Base-by-base conservation (phyloP, 2,329 filamentous ascomycete species). In the Microdochium nivale region DNA sequence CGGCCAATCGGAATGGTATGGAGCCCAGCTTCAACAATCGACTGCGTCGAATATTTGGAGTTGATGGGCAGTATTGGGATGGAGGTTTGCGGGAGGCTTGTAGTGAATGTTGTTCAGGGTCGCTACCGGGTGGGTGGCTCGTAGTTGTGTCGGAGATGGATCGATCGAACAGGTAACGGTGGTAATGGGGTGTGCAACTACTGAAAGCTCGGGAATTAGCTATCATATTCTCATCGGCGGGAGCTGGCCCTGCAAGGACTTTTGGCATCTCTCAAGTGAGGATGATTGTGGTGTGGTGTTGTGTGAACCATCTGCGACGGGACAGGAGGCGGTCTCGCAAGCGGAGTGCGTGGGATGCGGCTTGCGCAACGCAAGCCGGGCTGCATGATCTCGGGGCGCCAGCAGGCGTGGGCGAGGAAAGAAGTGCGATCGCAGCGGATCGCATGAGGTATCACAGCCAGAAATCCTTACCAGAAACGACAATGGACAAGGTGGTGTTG, bases 381-480 rank as follows among this genome's bases (percentile, higher is more conserved):
- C 7, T 37, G 33, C 33, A 37, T 30, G 27, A 11, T 5, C 5
- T 30, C 33, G 44, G 55, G 52, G 33, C 51, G 54, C 49, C 50
- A 53, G 33, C 52, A 40, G 48, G 51, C 53, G 51, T 54, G 53
- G 50, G 55, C 54, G 56, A 54, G 57, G n/a, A 40, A 49, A 54
- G 49, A 57, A 60, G 55, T 56, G 48, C 47, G 49, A 55, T 50
- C 50, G 59, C 37, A 43, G 53, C 59, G 58, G 67, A 70, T 73
- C 70, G 70, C 70, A 64, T 66, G 56, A 51, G 57, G 54, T 53
- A 53, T 53, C 48, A 57, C 62, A 56, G 54, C 57, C 57, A 57
- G 53, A 57, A 59, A 55, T 55, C 69, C 71, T 69, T 65, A 74
- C 71, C 58, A 60, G 56, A 61, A 59, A 54, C 58, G 54, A 58